Evolutionary conservation across 2,329 filamentous ascomycete species (phyloP), one percentile per base, ranked within the genome.

Genomic region (Cladosporium sp.): DNA sequence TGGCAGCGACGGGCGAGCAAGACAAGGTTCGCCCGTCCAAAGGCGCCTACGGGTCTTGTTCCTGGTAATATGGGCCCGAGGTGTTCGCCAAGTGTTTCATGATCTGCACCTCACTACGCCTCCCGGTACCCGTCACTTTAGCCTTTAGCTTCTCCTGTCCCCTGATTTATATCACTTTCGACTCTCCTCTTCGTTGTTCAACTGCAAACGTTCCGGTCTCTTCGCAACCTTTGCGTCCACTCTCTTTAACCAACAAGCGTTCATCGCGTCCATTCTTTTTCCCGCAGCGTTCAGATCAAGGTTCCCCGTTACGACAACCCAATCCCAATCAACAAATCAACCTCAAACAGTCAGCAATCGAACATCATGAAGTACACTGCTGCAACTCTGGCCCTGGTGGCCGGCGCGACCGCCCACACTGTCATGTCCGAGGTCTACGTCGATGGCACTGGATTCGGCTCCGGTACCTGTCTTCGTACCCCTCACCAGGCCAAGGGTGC

Each of bases 381-480:
- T 1, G 43, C 46, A 30, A 43, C 39, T 35, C 49, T 53, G 52
- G 54, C 53, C 50, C 47, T 55, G 50, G 49, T 38, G 54, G 52
- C 50, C 46, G 48, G 50, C 46, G 52, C 46, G 19, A 49, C 49
- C 38, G 56, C 56, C 13, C 83, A 87, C 61, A 85, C 82, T 5
- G 65, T 79, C 42, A 79, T 86, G 62, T 83, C 82, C 1, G 84
- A 78, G 3, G 70, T 86, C 42, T 83, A 77, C 57, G 68, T 87
- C 57, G 72, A 85, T 58, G 78, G 78, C 18, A 11, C 13, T 12
- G 41, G 22, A 9, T 50, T 88, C 67, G 86, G 86, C 53, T 82
- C 86, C 61, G 85, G 80, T 25, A 84, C 82, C 20, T 88, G 84
- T 59, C 77, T 90, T 43, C 82, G 86, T 36, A 85, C 85, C 78